Percentiles rank a stretch among this genome's conserved stretches.
Evolutionary conservation across 78 protist species (phyloP).

Genomic region (Polysphondylium violaceum): DNA sequence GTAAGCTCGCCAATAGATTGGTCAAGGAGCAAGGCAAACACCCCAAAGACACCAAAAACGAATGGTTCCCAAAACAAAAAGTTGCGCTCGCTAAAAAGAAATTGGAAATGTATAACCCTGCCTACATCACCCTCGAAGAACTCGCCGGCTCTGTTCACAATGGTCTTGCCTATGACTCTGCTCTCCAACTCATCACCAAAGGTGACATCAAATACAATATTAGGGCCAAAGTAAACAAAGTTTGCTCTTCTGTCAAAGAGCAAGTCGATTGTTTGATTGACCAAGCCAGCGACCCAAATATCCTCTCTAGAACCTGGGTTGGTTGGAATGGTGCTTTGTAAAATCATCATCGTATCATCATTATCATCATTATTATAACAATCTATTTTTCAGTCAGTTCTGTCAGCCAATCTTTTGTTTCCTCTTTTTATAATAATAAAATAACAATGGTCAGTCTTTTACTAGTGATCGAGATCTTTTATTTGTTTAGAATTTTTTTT

Average conservation of each 20-base stretch:
- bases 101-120: constrained; percentile 79
- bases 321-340: constrained; percentile 89
- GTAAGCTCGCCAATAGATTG: constrained; percentile 52
- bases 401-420: too few species aligned
- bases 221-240: constrained; percentile 50
- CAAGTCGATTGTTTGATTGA: constrained; percentile 95
- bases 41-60: constrained; percentile 31
- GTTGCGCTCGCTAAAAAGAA: constrained; percentile 78
- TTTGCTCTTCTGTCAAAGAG: constrained; percentile 70
- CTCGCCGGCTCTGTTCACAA: constrained; percentile 20
- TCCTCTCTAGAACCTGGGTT: constrained; percentile 90
- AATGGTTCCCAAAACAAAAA: constrained; percentile 87
- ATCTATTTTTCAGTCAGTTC: too few species aligned
- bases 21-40: constrained; percentile 70
- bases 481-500: too few species aligned
- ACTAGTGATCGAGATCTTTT: too few species aligned
- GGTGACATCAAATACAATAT: constrained; percentile 64
- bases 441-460: not conserved
- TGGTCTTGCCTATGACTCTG: constrained; percentile 20
- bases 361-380: not conserved
- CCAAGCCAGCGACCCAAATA: constrained; percentile 93
- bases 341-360: not conserved
- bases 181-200: constrained; percentile 8
- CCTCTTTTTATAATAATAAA: not conserved
- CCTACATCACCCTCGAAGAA: constrained; percentile 54